phyloP scores from a whole-genome alignment of 768 basidiomycete species.

The Lentinula sp. region DNA sequence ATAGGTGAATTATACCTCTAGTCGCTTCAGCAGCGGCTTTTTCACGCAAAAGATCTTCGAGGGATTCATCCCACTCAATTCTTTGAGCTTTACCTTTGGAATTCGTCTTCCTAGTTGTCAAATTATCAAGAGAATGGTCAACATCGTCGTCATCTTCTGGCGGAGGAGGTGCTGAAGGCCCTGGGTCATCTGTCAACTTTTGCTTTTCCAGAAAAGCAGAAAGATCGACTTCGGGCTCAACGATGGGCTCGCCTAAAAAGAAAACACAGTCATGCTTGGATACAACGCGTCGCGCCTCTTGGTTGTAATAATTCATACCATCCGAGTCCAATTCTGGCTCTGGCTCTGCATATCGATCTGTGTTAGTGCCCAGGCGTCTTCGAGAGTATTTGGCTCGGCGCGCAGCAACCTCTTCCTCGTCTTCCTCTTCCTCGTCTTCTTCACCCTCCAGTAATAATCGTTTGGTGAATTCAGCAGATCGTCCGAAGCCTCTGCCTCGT shows the following conservation, averaged over 20 bases:
- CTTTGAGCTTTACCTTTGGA: slow-evolving; percentile 58
- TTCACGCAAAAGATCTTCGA: slow-evolving; percentile 63
- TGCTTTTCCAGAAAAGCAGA: slow-evolving; percentile 63
- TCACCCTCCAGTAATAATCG: slow-evolving; percentile 62
- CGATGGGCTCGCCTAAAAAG: slow-evolving; percentile 52
- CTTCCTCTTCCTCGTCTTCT: slow-evolving; percentile 27
- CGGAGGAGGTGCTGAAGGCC: slow-evolving; percentile 14
- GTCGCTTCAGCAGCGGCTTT: slow-evolving; percentile 72
- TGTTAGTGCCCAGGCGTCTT: slow-evolving; percentile 62
- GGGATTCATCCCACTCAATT: slow-evolving; percentile 62
- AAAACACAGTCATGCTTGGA: neutral
- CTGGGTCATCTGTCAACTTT: slow-evolving; percentile 33
- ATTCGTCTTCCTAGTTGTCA: slow-evolving; percentile 10
- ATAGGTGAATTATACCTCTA: slow-evolving; percentile 42
- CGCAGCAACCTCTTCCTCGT: slow-evolving; percentile 46
- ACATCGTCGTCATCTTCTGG: slow-evolving; percentile 44
- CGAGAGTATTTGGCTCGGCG: slow-evolving; percentile 43
- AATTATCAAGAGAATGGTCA: slow-evolving; percentile 46
- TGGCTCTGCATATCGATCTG: slow-evolving; percentile 67
- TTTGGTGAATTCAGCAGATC: slow-evolving; percentile 60
- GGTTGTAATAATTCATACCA: slow-evolving; percentile 30
- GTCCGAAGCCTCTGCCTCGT: slow-evolving; percentile 50
- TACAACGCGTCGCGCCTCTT: neutral
- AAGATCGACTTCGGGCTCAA: slow-evolving; percentile 71
- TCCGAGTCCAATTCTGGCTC: slow-evolving; percentile 67